Evolutionary conservation across 2,329 filamentous ascomycete genomes (phyloP).

Genomic region (Rutstroemia sydowiana): DNA sequence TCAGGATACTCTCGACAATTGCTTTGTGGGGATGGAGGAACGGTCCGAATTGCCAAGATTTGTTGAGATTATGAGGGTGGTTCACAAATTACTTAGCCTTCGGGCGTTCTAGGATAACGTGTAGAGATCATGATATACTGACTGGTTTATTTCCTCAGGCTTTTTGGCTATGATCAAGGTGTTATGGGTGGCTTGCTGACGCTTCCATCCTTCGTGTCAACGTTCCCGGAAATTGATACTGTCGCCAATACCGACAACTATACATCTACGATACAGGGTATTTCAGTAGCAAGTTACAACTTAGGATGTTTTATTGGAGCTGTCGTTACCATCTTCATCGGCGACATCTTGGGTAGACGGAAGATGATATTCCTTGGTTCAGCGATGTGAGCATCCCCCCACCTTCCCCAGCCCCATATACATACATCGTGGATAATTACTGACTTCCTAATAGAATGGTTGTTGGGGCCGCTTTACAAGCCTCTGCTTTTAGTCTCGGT

Average conservation of each 20-base stretch:
- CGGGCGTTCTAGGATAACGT: no score
- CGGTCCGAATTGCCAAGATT: neutral
- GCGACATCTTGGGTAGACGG: constrained; percentile 33
- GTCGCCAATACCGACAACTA: neutral
- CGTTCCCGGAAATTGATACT: constrained; percentile 13
- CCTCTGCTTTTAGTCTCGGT: constrained; percentile 43
- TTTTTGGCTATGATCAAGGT: constrained; percentile 41
- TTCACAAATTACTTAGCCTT: no score
- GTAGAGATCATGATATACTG: neutral
- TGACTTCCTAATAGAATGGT: constrained; percentile 6
- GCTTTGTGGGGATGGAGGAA: neutral
- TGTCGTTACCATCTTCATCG: constrained; percentile 21
- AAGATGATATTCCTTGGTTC: constrained; percentile 23
- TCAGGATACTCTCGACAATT: neutral
- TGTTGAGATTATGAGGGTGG: no score
- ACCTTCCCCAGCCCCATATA: no score
- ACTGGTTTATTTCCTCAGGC: constrained; percentile 8
- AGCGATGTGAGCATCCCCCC: constrained; percentile 5
- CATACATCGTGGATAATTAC: no score
- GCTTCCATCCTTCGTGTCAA: constrained; percentile 7
- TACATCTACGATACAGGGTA: constrained; percentile 7
- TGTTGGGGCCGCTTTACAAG: constrained; percentile 23
- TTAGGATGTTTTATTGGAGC: constrained; percentile 42
- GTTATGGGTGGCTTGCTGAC: constrained; percentile 34
- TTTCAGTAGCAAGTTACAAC: constrained; percentile 30